These are phyloP conservation scores for Aureobasidium zeae DNA, from an alignment of 2,329 filamentous ascomycete genomes.

Conservation along the genomic window DNA sequence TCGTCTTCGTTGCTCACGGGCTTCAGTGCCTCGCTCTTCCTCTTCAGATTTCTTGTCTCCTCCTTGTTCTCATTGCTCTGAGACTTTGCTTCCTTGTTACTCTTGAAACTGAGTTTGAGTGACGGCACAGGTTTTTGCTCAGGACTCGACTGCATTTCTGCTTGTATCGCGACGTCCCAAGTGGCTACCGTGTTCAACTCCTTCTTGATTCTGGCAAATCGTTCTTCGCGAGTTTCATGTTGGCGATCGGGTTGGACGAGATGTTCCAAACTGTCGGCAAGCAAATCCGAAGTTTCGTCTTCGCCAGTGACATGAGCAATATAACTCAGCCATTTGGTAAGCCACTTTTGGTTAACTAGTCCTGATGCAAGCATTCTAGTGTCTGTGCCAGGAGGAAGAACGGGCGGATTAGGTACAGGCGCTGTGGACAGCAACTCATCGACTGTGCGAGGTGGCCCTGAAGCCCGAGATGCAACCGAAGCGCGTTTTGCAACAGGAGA, in stretches of 20 bases:
- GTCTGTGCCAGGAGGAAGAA: background rate
- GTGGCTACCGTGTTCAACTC: conserved; percentile 2
- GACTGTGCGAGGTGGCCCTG: no score
- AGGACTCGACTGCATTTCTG: conserved; percentile 4
- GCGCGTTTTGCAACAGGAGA: no score
- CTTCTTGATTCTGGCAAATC: conserved; percentile 1
- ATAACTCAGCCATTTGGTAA: conserved; percentile 2
- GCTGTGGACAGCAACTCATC: background rate
- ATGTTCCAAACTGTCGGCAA: background rate
- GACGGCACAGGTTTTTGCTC: background rate
- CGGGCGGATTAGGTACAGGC: conserved; percentile 1
- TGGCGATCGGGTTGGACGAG: conserved; percentile 9
- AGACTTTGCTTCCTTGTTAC: background rate
- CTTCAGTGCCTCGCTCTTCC: no score
- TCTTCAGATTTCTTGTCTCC: no score
- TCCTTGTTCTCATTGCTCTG: no score
- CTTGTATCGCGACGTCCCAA: background rate
- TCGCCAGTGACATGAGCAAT: conserved; percentile 9
- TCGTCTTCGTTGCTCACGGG: no score
- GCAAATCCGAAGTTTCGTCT: conserved; percentile 3
- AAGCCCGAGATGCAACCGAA: no score
- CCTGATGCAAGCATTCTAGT: conserved; percentile 4
- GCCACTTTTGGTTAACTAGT: conserved; percentile 7
- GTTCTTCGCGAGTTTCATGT: background rate
- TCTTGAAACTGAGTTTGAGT: no score